Conservation (phyloP, 2,329 filamentous ascomycete genomes). For the Akanthomyces muscarius region DNA sequence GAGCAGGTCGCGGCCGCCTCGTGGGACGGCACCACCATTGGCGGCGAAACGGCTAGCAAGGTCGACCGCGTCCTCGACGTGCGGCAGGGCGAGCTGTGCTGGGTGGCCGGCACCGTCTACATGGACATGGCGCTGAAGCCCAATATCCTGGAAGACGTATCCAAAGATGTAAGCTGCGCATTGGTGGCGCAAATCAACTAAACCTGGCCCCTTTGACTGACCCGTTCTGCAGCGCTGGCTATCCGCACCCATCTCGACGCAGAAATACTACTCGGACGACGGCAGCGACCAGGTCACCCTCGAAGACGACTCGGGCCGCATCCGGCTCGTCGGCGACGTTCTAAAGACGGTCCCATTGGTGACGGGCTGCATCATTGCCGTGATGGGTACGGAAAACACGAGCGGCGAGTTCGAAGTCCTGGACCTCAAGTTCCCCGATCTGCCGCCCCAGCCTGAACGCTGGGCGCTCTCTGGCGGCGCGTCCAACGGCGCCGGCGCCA, state of each 20-base stretch:
- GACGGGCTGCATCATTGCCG: constrained; percentile 91
- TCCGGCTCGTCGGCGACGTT: constrained; percentile 70
- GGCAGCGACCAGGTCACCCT: constrained; percentile 70
- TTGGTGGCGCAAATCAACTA: neutral
- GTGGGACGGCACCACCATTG: constrained; percentile 77
- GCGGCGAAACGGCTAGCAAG: constrained; percentile 66
- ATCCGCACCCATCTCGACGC: constrained; percentile 69
- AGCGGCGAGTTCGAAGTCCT: constrained; percentile 91
- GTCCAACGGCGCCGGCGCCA: constrained; percentile 19
- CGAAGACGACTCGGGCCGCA: constrained; percentile 90
- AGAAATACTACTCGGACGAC: constrained; percentile 69
- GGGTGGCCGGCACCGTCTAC: constrained; percentile 91
- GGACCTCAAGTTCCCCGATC: constrained; percentile 82
- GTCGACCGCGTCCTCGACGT: constrained; percentile 93
- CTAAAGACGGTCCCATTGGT: constrained; percentile 70
- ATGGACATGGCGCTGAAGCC: constrained; percentile 97
- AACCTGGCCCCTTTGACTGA: neutral
- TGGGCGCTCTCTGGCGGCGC: constrained; percentile 64
- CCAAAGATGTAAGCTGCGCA: constrained; percentile 67
- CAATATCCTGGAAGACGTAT: constrained; percentile 90
- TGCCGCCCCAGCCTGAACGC: constrained; percentile 75
- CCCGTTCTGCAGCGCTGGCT: constrained; percentile 68
- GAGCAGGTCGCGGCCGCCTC: constrained; percentile 68
- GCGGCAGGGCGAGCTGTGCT: constrained; percentile 90
- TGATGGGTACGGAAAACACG: constrained; percentile 87